These are phyloP conservation scores for Strobilomyces echinocephalus DNA, from an alignment of 768 basidiomycete genomes.

Conservation along the genomic window DNA sequence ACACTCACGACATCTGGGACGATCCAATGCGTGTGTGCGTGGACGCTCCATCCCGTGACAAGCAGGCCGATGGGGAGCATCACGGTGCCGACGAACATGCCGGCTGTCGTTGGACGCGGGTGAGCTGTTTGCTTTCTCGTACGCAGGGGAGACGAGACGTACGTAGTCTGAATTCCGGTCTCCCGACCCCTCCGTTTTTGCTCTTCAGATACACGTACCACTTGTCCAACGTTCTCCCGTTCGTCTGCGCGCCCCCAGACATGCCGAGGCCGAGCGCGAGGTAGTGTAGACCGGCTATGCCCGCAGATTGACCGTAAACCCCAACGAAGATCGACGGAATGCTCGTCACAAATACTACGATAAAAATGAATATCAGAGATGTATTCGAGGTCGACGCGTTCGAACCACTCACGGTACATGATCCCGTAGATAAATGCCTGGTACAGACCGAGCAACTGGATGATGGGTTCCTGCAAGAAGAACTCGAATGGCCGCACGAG, in stretches of 20 bases:
- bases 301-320: conserved; percentile 49
- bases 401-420: conserved; percentile 44
- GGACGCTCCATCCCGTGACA: conserved; percentile 66
- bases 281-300: conserved; percentile 66
- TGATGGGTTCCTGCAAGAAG: conserved; percentile 57
- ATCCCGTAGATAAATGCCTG: conserved; percentile 67
- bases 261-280: conserved; percentile 68
- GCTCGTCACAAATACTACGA: conserved; percentile 60
- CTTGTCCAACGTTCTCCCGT: conserved; percentile 52
- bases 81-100: conserved; percentile 55
- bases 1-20: conserved; percentile 56
- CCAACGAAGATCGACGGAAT: conserved; percentile 55
- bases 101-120: conserved; percentile 33
- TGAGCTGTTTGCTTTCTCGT: background rate
- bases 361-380: background rate
- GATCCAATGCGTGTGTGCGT: conserved; percentile 61
- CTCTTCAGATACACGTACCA: conserved; percentile 32
- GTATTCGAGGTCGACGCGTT: background rate
- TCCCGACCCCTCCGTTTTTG: conserved; percentile 20
- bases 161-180: conserved; percentile 53
- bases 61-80: conserved; percentile 64
- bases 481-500: conserved; percentile 66
- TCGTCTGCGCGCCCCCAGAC: conserved; percentile 44
- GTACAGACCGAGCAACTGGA: conserved; percentile 63
- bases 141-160: conserved; percentile 9